Evolutionary conservation across 208 protist species (phyloP).

Genomic region (Lotmaria passim): DNA sequence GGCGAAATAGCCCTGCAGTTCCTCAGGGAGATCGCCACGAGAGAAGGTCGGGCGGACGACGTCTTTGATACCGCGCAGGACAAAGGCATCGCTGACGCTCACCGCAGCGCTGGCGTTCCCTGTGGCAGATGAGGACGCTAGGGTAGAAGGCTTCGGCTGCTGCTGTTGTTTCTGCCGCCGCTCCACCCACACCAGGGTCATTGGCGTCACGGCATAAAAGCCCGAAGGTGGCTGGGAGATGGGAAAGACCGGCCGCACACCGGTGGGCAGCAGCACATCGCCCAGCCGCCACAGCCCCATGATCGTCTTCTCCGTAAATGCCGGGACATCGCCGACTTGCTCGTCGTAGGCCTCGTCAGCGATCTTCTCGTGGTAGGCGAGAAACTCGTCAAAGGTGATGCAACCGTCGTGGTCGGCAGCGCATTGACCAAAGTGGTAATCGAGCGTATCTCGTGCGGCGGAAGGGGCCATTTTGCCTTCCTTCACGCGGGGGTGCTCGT

Average conservation of each 20-base stretch:
- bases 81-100: constrained; percentile 23
- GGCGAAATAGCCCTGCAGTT: constrained; percentile 83
- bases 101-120: not conserved
- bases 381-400: constrained; percentile 84
- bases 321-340: constrained; percentile 51
- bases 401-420: constrained; percentile 51
- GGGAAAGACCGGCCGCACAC: constrained; percentile 66
- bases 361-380: constrained; percentile 81
- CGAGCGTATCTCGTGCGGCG: constrained; percentile 60
- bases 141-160: not conserved
- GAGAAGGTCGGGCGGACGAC: constrained; percentile 77
- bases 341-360: constrained; percentile 68
- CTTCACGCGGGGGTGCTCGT: constrained; percentile 78
- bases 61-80: constrained; percentile 69
- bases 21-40: constrained; percentile 75
- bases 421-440: constrained; percentile 62
- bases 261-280: constrained; percentile 74
- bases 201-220: constrained; percentile 66
- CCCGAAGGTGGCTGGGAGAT: constrained; percentile 46
- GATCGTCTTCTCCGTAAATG: constrained; percentile 71
- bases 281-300: constrained; percentile 75
- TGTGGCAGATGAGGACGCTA: not conserved
- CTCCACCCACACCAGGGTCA: constrained; percentile 81
- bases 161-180: not conserved
- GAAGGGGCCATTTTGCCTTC: constrained; percentile 75